Conservation (phyloP, 805 yeast species). For the Ogataea paraovalis region DNA sequence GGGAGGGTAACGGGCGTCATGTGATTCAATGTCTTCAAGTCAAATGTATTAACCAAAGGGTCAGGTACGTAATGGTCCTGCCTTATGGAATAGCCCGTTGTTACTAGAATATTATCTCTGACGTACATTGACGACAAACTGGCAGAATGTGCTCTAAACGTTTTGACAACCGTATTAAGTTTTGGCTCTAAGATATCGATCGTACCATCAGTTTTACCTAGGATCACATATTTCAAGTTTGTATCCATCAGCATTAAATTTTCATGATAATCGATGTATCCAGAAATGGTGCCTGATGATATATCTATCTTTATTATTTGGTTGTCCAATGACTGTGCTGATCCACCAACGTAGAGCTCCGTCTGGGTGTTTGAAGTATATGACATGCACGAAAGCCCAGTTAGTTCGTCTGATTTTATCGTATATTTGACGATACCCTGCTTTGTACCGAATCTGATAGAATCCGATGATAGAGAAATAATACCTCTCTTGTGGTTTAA, state of each 20-base stretch:
- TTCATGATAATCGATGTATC: conserved; percentile 38
- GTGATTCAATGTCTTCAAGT: conserved; percentile 65
- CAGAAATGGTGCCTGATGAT: conserved; percentile 33
- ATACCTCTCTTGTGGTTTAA: conserved; percentile 56
- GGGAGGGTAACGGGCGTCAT: conserved; percentile 82
- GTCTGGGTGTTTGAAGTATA: conserved; percentile 38
- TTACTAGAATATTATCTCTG: conserved; percentile 61
- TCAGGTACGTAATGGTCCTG: conserved; percentile 59
- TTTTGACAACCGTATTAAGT: conserved; percentile 41
- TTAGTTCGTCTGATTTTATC: conserved; percentile 26
- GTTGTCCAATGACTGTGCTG: conserved; percentile 19
- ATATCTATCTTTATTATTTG: conserved; percentile 42
- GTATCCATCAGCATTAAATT: conserved; percentile 46
- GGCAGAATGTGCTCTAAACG: conserved; percentile 58
- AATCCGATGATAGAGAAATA: conserved; percentile 48
- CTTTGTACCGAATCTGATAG: conserved; percentile 50
- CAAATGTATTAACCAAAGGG: conserved; percentile 80
- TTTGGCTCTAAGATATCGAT: conserved; percentile 62
- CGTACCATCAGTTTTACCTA: conserved; percentile 58
- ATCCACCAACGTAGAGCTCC: conserved; percentile 44
- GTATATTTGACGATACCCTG: conserved; percentile 47
- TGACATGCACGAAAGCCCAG: conserved; percentile 38
- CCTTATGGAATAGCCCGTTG: conserved; percentile 77
- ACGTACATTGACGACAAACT: conserved; percentile 61
- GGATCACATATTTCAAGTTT: conserved; percentile 48